A percentile compares a stretch with the other conserved stretches of the same genome.
Evolutionary conservation across 2,329 filamentous ascomycete species (phyloP).

Genomic region (Cordyceps cicadae): DNA sequence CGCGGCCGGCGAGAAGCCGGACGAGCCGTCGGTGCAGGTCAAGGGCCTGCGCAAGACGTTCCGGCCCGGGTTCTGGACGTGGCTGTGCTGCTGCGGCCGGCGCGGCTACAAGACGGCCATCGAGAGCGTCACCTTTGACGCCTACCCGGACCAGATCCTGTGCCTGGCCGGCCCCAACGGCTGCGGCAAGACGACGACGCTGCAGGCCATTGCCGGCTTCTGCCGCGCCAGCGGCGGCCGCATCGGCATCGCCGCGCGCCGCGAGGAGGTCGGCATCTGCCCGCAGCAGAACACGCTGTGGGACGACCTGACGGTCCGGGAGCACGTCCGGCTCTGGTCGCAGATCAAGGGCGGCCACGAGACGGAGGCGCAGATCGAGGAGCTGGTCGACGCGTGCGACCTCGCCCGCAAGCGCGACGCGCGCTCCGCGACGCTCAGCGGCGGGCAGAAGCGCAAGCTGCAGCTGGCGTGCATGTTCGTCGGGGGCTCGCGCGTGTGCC

Average conservation of each 20-base stretch:
- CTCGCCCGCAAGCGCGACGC: constrained; percentile 49
- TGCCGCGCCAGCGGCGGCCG: constrained; percentile 50
- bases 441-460: constrained; percentile 7
- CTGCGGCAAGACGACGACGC: constrained; percentile 61
- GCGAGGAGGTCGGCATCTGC: constrained; percentile 42
- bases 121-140: constrained; percentile 49
- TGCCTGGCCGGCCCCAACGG: constrained; percentile 63
- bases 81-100: constrained; percentile 23
- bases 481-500: constrained; percentile 58
- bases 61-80: constrained; percentile 21
- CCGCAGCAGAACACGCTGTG: constrained; percentile 63
- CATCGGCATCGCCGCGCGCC: constrained; percentile 47
- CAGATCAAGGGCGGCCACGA: constrained; percentile 41
- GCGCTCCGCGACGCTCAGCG: constrained; percentile 40
- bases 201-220: constrained; percentile 60
- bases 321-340: constrained; percentile 58
- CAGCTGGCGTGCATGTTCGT: constrained; percentile 57
- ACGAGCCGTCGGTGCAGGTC: background rate
- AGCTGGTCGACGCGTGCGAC: constrained; percentile 51
- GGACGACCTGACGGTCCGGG: constrained; percentile 55
- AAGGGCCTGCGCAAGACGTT: constrained; percentile 25
- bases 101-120: constrained; percentile 43
- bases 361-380: constrained; percentile 38
- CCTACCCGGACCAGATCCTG: constrained; percentile 53
- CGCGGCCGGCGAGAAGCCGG: background rate